Conservation (phyloP, 139 green algal genomes). For the Penium margaritaceum region DNA sequence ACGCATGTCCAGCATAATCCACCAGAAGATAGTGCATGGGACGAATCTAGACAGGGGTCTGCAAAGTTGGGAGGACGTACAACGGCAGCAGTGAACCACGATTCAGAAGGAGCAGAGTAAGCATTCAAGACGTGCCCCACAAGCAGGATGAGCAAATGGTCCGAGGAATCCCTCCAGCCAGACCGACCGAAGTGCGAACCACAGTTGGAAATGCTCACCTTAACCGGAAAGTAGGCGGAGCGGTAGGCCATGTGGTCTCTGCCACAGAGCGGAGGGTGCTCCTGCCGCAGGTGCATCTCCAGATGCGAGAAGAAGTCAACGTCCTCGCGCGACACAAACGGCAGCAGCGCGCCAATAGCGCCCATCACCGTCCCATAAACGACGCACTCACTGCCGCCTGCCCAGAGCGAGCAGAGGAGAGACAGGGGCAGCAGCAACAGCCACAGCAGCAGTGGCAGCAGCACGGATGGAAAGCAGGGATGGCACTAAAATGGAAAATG, state of each 20-base stretch:
- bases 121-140: not conserved
- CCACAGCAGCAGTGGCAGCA: too few relatives aligned
- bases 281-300: slow-evolving; percentile 95
- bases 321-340: slow-evolving; percentile 76
- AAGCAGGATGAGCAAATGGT: not conserved
- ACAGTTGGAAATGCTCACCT: slow-evolving; percentile 41
- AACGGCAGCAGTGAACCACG: not conserved
- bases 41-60: too few relatives aligned
- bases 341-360: slow-evolving; percentile 74
- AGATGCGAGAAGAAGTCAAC: slow-evolving; percentile 95
- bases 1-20: too few relatives aligned
- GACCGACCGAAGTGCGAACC: not conserved
- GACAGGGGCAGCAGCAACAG: not conserved
- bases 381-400: slow-evolving; percentile 70
- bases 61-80: slow-evolving; percentile 29
- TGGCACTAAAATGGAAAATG: too few relatives aligned
- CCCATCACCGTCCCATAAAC: slow-evolving; percentile 82
- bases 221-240: slow-evolving; percentile 86
- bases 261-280: slow-evolving; percentile 79
- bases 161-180: not conserved
- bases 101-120: not conserved
- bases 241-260: slow-evolving; percentile 87
- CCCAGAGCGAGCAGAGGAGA: slow-evolving; percentile 43
- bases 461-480: too few relatives aligned
- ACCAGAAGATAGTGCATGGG: too few relatives aligned